Evolutionary conservation across 176 grass and related monocot species (phyloP).

Genomic region (Aegilops sharonensis): DNA sequence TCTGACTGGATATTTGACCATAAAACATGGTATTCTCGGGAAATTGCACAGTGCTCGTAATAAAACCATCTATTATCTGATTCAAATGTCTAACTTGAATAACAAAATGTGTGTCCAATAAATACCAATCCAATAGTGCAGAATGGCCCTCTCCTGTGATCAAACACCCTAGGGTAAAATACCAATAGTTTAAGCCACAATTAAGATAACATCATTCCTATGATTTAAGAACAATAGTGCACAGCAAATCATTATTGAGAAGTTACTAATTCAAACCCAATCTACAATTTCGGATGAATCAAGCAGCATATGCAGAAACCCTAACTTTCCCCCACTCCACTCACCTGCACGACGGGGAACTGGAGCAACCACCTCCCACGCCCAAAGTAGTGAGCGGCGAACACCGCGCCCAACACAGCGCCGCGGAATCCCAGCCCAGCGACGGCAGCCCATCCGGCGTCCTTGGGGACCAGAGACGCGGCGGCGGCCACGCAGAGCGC

Average conservation of each 20-base stretch:
- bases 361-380: conserved; percentile 53
- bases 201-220: background rate
- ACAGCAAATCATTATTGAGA: background rate
- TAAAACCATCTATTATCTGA: background rate
- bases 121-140: background rate
- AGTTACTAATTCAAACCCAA: background rate
- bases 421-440: conserved; percentile 43
- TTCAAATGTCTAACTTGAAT: background rate
- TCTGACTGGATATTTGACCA: background rate
- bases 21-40: background rate
- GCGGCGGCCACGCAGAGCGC: conserved; percentile 38
- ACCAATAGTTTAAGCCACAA: background rate
- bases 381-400: conserved; percentile 41
- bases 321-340: conserved; percentile 31
- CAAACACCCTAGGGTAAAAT: background rate
- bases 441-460: conserved; percentile 36
- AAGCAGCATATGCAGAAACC: conserved; percentile 22
- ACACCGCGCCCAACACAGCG: conserved; percentile 44
- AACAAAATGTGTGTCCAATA: background rate
- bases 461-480: conserved; percentile 27
- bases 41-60: background rate
- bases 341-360: conserved; percentile 61
- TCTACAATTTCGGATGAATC: background rate
- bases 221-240: background rate
- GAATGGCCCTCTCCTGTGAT: background rate